phyloP scores from a whole-genome alignment of 345 rosid species.

The Erysimum cheiranthoides region DNA sequence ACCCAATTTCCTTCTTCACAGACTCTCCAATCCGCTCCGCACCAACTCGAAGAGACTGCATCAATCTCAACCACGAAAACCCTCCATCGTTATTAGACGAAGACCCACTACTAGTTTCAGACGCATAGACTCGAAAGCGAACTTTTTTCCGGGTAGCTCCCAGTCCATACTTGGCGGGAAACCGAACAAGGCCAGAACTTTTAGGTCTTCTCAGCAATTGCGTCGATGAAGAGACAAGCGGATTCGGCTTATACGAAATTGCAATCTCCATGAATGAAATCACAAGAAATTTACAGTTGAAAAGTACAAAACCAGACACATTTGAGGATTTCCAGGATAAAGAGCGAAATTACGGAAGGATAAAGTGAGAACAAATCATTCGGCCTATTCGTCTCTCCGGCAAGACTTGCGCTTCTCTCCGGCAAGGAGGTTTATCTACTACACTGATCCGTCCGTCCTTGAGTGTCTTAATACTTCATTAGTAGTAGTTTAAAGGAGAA shows the following conservation, averaged over 20 bases:
- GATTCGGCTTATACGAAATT: slow-evolving; percentile 48
- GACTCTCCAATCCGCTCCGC: slow-evolving; percentile 64
- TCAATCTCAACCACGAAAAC: slow-evolving; percentile 64
- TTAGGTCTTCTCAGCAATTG: slow-evolving; percentile 24
- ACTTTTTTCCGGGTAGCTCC: slow-evolving; percentile 45
- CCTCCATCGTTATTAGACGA: slow-evolving; percentile 47
- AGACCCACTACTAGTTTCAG: slow-evolving; percentile 55
- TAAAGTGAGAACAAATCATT: background rate
- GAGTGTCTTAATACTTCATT: background rate
- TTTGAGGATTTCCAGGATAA: slow-evolving; percentile 1
- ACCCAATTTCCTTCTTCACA: slow-evolving; percentile 70
- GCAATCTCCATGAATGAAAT: slow-evolving; percentile 50
- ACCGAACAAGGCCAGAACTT: slow-evolving; percentile 37
- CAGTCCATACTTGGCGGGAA: slow-evolving; percentile 45
- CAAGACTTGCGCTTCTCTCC: slow-evolving; percentile 29
- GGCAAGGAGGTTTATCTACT: slow-evolving; percentile 45
- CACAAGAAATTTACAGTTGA: slow-evolving; percentile 2
- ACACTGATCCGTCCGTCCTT: slow-evolving; percentile 7
- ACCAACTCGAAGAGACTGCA: slow-evolving; percentile 56
- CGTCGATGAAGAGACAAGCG: slow-evolving; percentile 48
- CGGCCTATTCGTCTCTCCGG: slow-evolving; percentile 26
- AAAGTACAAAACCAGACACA: slow-evolving; percentile 12
- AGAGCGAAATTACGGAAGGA: background rate
- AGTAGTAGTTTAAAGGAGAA: background rate
- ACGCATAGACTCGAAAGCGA: slow-evolving; percentile 52